A percentile compares a stretch with the other conserved stretches of the same genome.
Conservation (phyloP, 148 eudicot genomes). For the Euryodendron excelsum region DNA sequence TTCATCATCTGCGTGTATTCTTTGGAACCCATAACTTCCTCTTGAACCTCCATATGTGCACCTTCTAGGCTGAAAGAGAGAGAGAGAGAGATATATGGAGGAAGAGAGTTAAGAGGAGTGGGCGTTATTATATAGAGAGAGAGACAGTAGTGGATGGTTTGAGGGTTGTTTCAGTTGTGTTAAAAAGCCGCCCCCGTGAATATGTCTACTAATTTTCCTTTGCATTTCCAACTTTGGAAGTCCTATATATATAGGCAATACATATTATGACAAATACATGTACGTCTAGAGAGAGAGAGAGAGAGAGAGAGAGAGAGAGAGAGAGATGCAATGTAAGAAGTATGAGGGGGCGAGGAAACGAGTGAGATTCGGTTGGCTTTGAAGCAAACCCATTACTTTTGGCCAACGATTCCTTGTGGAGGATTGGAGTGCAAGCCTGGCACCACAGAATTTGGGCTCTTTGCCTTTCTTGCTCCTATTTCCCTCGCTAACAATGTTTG, state of each 20-base stretch:
- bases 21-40: conserved; percentile 21
- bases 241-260: conserved; percentile 7
- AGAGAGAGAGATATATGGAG: conserved; percentile 17
- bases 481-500: not conserved
- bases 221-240: conserved; percentile 12
- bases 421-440: conserved; percentile 81
- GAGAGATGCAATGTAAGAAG: conserved; percentile 12
- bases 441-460: conserved; percentile 52
- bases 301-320: conserved; percentile 10
- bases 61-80: not conserved
- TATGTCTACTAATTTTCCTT: conserved; percentile 11
- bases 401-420: conserved; percentile 57
- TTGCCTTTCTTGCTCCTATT: conserved; percentile 4
- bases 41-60: conserved; percentile 19
- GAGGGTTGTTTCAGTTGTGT: not conserved
- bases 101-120: not conserved
- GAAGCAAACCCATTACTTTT: conserved; percentile 70
- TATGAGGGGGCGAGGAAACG: not conserved
- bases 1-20: conserved; percentile 33
- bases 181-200: conserved; percentile 18
- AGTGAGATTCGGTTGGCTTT: conserved; percentile 65
- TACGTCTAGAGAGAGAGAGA: conserved; percentile 9
- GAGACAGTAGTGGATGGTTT: not conserved
- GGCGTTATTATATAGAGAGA: conserved; percentile 11
- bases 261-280: conserved; percentile 9